phyloP scores from a whole-genome alignment of 2,329 filamentous ascomycete genomes.

The Monilinia laxa region DNA sequence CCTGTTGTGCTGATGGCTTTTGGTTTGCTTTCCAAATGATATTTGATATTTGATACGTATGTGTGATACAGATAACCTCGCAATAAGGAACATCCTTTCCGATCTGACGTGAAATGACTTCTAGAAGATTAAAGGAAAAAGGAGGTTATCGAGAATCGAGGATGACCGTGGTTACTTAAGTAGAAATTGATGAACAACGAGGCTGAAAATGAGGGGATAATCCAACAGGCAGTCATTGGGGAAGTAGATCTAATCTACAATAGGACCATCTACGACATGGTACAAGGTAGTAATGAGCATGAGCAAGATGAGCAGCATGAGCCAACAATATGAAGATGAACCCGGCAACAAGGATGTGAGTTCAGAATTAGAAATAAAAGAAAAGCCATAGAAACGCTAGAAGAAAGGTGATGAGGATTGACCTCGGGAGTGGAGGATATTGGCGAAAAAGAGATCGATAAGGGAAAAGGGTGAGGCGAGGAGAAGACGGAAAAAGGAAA shows the following conservation, averaged over 20 bases:
- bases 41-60: not conserved
- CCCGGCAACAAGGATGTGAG: not conserved
- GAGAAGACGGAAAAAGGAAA: not conserved
- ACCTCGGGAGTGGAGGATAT: too few species aligned
- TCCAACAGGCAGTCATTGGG: conserved; percentile 8
- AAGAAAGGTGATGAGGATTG: not conserved
- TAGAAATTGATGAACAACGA: not conserved
- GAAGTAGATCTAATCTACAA: not conserved
- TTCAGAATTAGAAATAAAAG: not conserved
- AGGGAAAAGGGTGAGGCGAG: not conserved
- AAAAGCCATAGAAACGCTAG: not conserved
- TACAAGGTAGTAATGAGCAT: too few species aligned
- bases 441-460: not conserved
- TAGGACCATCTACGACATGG: too few species aligned
- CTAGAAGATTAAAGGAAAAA: conserved; percentile 3
- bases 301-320: too few species aligned
- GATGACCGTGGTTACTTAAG: conserved; percentile 10
- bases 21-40: not conserved
- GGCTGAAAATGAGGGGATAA: conserved; percentile 15
- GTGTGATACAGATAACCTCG: not conserved
- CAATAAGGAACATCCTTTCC: conserved; percentile 9
- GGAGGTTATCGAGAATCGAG: not conserved
- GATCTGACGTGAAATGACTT: not conserved
- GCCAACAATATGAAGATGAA: not conserved
- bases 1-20: conserved; percentile 3